Base-by-base conservation (phyloP, 805 yeast species). In the Starmerella riodocensis region DNA sequence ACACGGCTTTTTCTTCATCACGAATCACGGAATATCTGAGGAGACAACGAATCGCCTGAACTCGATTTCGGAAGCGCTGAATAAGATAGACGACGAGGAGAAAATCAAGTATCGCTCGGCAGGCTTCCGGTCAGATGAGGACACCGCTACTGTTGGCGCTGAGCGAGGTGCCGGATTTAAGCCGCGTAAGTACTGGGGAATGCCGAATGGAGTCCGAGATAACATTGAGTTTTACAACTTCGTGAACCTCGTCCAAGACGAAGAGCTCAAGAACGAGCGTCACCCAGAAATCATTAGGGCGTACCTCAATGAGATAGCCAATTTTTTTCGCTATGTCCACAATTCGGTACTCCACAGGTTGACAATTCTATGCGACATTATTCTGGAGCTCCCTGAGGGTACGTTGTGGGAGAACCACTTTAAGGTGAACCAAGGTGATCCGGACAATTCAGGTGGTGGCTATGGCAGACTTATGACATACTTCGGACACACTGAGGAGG, bases 341-440 rank as follows among this genome's bases (percentile, higher is more conserved):
- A 37, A 50, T 18, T 56, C 51, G 22, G 61, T 67, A 5, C 52
- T 68, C 38, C 48, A 55, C 22, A 64, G 61, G 42, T 51, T 69
- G 4, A 49, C 61, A 7, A 51, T 49, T 7, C 51, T 69, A 32
- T 64, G 70, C 48, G 73, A 69, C 49, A 54, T 66, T 33, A 59
- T 67, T 9, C 53, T 69, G 38, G 66, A 64, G 44, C 50, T 67
- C n/a, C 70, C 69, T 4, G 72, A 69, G 44, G 73, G 73, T 1
- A 54, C 60, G 2, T 39, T 65, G 12, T 64, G 56, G 53, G 54
- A 59, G 8, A 51, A 57, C 16, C 59, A 60, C 45, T 69, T 63
- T 53, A 51, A 57, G 20, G 57, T 58, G 4, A 34, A 43, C 9
- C 58, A 53, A 14, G 59, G 58, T 19, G 59, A 66, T 40, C 38